These are phyloP conservation scores for Chrysoporthe austroafricana DNA, from an alignment of 2,329 filamentous ascomycete genomes.

Conservation along the genomic window DNA sequence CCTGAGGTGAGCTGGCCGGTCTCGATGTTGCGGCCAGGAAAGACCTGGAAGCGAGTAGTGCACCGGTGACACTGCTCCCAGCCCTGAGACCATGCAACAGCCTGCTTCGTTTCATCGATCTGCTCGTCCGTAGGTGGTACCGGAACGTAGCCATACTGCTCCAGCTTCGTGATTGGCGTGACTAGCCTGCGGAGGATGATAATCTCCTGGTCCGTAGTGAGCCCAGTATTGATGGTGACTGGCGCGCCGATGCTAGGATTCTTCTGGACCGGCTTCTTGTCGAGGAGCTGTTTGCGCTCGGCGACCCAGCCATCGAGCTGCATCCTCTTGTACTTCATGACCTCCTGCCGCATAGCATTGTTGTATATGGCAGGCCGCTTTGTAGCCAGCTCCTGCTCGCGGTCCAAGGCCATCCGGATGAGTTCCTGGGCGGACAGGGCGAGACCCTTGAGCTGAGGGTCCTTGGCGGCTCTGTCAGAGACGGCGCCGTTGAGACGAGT, in stretches of 20 bases:
- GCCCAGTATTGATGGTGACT: conserved; percentile 68
- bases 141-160: conserved; percentile 75
- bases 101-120: conserved; percentile 67
- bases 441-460: conserved; percentile 52
- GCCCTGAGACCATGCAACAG: conserved; percentile 68
- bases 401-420: conserved; percentile 70
- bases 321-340: conserved; percentile 79
- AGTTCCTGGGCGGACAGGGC: conserved; percentile 67
- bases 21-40: conserved; percentile 77
- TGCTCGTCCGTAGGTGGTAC: conserved; percentile 66
- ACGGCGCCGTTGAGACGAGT: conserved; percentile 68
- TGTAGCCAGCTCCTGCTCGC: conserved; percentile 76
- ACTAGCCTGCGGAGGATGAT: conserved; percentile 64
- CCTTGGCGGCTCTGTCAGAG: conserved; percentile 52
- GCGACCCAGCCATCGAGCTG: conserved; percentile 70
- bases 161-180: conserved; percentile 67
- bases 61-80: conserved; percentile 93
- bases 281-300: conserved; percentile 51
- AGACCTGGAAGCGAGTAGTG: conserved; percentile 84
- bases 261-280: conserved; percentile 39
- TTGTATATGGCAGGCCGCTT: conserved; percentile 73
- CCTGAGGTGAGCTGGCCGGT: conserved; percentile 78
- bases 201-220: conserved; percentile 71
- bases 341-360: conserved; percentile 82
- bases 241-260: conserved; percentile 42